Evolutionary conservation across 257 asterid species (phyloP), one percentile per base, ranked within the genome.

Genomic region (Solanum clarkiae): DNA sequence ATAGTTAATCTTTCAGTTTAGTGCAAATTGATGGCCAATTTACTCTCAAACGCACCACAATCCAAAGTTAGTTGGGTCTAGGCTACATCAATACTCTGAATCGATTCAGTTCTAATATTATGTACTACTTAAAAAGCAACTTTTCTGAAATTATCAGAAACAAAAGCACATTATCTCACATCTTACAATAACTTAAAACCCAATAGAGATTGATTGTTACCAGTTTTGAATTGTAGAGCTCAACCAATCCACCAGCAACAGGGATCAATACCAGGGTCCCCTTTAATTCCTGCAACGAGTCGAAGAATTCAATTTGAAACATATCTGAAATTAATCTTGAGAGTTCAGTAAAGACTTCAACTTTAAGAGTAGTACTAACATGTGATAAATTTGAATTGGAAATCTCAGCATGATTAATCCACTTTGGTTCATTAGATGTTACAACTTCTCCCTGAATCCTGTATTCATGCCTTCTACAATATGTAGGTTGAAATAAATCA

Each of bases 391-490:
- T 88, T 29, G 92, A 89, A 86, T 84, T 85, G 74, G 90, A 87
- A 86, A 86, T 79, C 60, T 77, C 83, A 77, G 84, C 80, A 87
- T 86, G 87, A 24, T 54, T 60, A 63, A 86, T 75, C 99, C 99
- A 95, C 88, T 84, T 88, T n/a, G 98, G 87, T 86, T 89, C 86
- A 65, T 90, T 91, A 49, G 97, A 90, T 47, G 93, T 89, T 77
- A 94, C 95, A 51, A 92, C 97, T 26, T 95, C 99, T 59, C 97
- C 99, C 86, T 91, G 98, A 91, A 94, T 87, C 88, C 99, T 94
- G 15, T 57, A 54, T 3, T 49, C 63, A 26, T 51, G 45, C 47
- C 47, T 51, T 77, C 51, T 51, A 77, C 26, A 26, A 26, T 62
- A 44, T 1, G 18, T 44, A 44, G 17, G 36, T 72, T 72, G 56